phyloP scores from a whole-genome alignment of 2,329 filamentous ascomycete genomes.

The Tolypocladium album region DNA sequence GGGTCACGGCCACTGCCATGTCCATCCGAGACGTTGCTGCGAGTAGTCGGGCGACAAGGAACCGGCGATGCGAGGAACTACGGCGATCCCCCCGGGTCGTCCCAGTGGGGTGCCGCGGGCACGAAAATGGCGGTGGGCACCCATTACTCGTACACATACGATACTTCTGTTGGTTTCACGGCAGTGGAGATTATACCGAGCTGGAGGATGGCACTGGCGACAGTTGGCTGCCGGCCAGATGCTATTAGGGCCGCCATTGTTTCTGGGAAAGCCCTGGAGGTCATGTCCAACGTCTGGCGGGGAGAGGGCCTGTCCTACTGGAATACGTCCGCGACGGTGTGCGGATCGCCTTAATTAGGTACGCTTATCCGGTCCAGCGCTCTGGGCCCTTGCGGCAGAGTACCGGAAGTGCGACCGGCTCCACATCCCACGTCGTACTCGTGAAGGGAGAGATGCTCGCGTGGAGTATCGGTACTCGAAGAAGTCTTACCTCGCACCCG shows the following conservation, averaged over 20 bases:
- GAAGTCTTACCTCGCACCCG: too few species aligned
- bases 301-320: not conserved
- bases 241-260: not conserved
- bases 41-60: not conserved
- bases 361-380: constrained; percentile 5
- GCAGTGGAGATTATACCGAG: not conserved
- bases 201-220: not conserved
- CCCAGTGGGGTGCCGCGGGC: not conserved
- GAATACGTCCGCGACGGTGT: not conserved
- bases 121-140: not conserved
- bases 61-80: not conserved
- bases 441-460: not conserved
- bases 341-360: not conserved
- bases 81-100: not conserved
- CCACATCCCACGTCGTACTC: constrained; percentile 10
- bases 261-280: not conserved
- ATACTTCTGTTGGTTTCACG: not conserved
- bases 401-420: constrained; percentile 19
- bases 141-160: not conserved
- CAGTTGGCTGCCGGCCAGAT: not conserved
- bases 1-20: not conserved
- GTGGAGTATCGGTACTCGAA: not conserved
- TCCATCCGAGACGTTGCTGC: not conserved
- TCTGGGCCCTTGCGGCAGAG: constrained; percentile 14
- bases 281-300: not conserved